Evolutionary conservation across 2,329 filamentous ascomycete genomes (phyloP).

Genomic region (Venturiaceae sp.): DNA sequence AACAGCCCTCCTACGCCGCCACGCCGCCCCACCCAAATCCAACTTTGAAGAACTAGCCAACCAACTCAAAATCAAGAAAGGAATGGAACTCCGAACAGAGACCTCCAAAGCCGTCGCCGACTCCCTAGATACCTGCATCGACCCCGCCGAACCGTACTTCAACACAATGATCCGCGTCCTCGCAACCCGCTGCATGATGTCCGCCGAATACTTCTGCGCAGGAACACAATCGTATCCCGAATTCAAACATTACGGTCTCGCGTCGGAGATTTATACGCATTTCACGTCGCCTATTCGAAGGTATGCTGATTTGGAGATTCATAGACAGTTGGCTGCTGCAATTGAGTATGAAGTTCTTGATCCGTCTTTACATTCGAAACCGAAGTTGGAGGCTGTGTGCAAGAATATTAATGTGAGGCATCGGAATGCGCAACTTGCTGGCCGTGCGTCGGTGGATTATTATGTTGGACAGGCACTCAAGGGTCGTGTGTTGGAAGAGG

Average conservation of each 20-base stretch:
- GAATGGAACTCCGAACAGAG: constrained; percentile 69
- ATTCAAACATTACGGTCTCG: constrained; percentile 94
- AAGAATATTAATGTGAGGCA: constrained; percentile 98
- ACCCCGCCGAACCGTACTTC: constrained; percentile 82
- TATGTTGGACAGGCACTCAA: constrained; percentile 96
- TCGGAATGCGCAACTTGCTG: constrained; percentile 92
- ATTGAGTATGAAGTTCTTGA: constrained; percentile 90
- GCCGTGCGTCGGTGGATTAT: constrained; percentile 89
- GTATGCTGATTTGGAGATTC: constrained; percentile 92
- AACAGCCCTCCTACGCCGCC: constrained; percentile 85
- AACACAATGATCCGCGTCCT: constrained; percentile 97
- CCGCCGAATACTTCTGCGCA: constrained; percentile 94
- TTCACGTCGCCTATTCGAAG: constrained; percentile 96
- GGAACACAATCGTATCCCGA: constrained; percentile 88
- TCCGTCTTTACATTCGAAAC: constrained; percentile 67
- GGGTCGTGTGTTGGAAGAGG: constrained; percentile 64
- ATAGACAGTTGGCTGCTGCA: constrained; percentile 87
- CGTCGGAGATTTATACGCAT: constrained; percentile 95
- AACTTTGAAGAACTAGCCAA: constrained; percentile 93
- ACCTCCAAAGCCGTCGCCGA: constrained; percentile 90
- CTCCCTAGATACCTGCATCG: constrained; percentile 76
- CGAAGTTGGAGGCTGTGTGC: constrained; percentile 85
- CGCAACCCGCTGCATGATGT: constrained; percentile 98
- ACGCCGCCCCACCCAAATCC: constrained; percentile 83
- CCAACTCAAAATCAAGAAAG: constrained; percentile 80